Evolutionary conservation across 352 stramenopile genomes (phyloP).

Genomic region (Phytophthora citricola): DNA sequence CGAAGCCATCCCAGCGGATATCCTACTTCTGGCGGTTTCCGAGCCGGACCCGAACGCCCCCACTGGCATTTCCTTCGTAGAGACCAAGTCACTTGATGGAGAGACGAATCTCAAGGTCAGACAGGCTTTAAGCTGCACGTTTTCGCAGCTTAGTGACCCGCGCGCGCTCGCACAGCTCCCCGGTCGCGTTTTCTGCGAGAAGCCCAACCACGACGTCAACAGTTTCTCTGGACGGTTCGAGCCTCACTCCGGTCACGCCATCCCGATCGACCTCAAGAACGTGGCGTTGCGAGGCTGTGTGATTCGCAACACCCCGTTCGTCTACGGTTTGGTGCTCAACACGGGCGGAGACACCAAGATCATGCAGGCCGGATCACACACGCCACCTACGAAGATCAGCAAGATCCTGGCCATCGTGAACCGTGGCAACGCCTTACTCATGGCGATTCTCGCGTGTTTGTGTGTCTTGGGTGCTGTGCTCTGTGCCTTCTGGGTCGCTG

Average conservation of each 20-base stretch:
- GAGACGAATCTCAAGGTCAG: constrained; percentile 91
- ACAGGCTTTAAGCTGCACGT: constrained; percentile 82
- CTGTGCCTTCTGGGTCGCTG: constrained; percentile 72
- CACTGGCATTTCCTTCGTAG: constrained; percentile 85
- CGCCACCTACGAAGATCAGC: constrained; percentile 71
- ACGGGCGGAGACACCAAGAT: constrained; percentile 88
- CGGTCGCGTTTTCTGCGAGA: constrained; percentile 74
- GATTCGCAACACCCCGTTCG: constrained; percentile 85
- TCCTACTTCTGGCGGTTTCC: constrained; percentile 77
- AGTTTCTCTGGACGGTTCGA: constrained; percentile 83
- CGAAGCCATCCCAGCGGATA: constrained; percentile 83
- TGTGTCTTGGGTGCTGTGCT: constrained; percentile 77
- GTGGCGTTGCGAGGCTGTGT: constrained; percentile 80
- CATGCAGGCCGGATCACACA: constrained; percentile 84
- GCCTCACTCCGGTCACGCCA: constrained; percentile 73
- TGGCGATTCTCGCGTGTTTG: constrained; percentile 71
- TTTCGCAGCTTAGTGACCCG: constrained; percentile 82
- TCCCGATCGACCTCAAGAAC: constrained; percentile 89
- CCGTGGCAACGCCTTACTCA: constrained; percentile 76
- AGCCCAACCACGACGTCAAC: constrained; percentile 91
- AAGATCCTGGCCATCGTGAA: constrained; percentile 89
- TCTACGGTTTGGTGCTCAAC: constrained; percentile 85
- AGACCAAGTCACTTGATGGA: constrained; percentile 89
- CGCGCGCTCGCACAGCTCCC: constrained; percentile 68
- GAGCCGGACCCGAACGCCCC: constrained; percentile 67